Conservation (phyloP, 2,329 filamentous ascomycete species). For the Boeremia exigua region DNA sequence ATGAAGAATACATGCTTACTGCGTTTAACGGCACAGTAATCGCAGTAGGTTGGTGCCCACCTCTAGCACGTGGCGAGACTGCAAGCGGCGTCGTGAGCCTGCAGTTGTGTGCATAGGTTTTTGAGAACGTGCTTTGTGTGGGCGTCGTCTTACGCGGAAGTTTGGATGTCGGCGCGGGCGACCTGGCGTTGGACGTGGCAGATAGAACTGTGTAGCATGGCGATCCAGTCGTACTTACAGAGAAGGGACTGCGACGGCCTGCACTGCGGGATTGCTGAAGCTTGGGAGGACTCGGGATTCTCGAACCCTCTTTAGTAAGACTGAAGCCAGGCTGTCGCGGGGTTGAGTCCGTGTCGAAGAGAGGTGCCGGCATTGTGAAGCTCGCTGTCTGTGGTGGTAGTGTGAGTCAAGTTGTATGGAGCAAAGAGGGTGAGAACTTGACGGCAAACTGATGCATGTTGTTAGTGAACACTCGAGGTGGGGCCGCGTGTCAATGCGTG, state of each 20-base stretch:
- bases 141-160: slow-evolving; percentile 38
- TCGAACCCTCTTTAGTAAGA: slow-evolving; percentile 10
- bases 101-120: neutral
- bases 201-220: slow-evolving; percentile 12
- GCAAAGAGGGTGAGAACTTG: neutral
- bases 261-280: neutral
- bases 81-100: neutral
- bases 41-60: neutral
- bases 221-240: slow-evolving; percentile 20
- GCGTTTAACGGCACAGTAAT: neutral
- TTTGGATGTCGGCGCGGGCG: slow-evolving; percentile 27
- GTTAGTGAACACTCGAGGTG: slow-evolving; percentile 1
- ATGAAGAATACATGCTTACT: neutral
- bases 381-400: neutral
- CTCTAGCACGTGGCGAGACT: slow-evolving; percentile 5
- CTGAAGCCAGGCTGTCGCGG: slow-evolving; percentile 12
- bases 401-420: neutral
- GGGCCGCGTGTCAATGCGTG: slow-evolving; percentile 2
- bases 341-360: slow-evolving; percentile 17
- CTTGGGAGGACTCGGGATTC: slow-evolving; percentile 17
- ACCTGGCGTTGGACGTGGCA: neutral
- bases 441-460: neutral
- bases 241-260: slow-evolving; percentile 16
- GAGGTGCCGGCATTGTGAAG: slow-evolving; percentile 19
- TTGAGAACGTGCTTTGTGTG: slow-evolving; percentile 4